Percentiles rank a stretch among this genome's conserved stretches.
These are phyloP conservation scores for Actinomucor elegans DNA, from an alignment of 371 early-diverging fungal species.

Conservation along the genomic window DNA sequence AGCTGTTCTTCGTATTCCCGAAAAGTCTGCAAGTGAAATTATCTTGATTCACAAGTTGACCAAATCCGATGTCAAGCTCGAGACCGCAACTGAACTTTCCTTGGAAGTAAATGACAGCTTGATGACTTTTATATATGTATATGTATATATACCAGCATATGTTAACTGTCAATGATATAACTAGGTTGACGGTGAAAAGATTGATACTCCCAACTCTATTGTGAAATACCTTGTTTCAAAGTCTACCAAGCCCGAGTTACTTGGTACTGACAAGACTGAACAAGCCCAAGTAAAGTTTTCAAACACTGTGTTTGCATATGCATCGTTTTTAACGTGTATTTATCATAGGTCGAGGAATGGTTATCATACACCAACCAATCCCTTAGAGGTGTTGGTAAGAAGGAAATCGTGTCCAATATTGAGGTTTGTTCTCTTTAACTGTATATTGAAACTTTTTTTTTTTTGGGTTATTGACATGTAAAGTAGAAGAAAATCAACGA, in stretches of 20 bases:
- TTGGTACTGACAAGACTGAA: constrained; percentile 55
- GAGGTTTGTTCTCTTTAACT: constrained; percentile 22
- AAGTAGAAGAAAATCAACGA: constrained; percentile 62
- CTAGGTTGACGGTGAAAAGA: constrained; percentile 46
- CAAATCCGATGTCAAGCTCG: constrained; percentile 27
- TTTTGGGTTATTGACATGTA: no score
- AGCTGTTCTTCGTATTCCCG: constrained; percentile 37
- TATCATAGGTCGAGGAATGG: constrained; percentile 53
- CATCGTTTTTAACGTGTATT: constrained; percentile 32
- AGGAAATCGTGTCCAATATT: constrained; percentile 39
- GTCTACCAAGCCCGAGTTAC: constrained; percentile 41
- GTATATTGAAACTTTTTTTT: not conserved
- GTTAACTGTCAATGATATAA: not conserved
- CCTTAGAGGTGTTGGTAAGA: constrained; percentile 35
- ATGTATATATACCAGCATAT: no score
- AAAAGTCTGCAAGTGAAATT: constrained; percentile 38
- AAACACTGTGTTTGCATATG: no score
- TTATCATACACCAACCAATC: constrained; percentile 33
- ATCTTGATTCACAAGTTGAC: constrained; percentile 33
- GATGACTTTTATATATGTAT: not conserved
- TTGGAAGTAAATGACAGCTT: constrained; percentile 39
- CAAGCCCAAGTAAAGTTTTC: constrained; percentile 47
- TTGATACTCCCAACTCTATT: constrained; percentile 55
- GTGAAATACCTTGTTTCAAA: constrained; percentile 53
- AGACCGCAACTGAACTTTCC: constrained; percentile 24